phyloP scores from a whole-genome alignment of 305 asterid genomes.

The Solanum hybrid region DNA sequence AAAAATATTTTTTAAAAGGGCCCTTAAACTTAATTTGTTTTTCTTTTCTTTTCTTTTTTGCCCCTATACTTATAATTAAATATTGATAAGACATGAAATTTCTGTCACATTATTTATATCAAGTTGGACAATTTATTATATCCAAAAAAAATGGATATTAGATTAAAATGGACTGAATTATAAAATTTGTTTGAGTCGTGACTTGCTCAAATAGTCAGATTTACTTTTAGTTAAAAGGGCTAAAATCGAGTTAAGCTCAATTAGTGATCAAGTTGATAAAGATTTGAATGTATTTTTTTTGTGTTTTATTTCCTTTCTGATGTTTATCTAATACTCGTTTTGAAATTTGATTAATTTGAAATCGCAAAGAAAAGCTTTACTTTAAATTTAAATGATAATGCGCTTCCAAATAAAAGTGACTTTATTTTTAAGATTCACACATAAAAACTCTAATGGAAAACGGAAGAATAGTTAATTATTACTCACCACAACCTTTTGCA shows the following conservation, averaged over 20 bases:
- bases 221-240: background rate
- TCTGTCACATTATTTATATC: background rate
- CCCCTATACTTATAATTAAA: background rate
- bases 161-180: background rate
- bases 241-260: background rate
- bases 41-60: background rate
- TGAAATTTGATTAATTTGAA: too few relatives aligned
- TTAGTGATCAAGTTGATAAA: background rate
- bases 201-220: background rate
- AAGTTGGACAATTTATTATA: background rate
- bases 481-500: background rate
- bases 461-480: too few relatives aligned
- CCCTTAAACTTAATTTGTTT: background rate
- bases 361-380: too few relatives aligned
- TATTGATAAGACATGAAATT: background rate
- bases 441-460: too few relatives aligned
- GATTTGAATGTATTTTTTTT: too few relatives aligned
- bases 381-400: too few relatives aligned
- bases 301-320: background rate
- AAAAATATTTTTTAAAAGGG: background rate
- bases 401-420: too few relatives aligned
- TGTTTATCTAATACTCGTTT: too few relatives aligned
- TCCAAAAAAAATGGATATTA: background rate
- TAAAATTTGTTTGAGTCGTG: background rate
- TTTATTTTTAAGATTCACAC: too few relatives aligned